Conservation (phyloP, 768 basidiomycete species). For the Phlebiopsis gigantea region DNA sequence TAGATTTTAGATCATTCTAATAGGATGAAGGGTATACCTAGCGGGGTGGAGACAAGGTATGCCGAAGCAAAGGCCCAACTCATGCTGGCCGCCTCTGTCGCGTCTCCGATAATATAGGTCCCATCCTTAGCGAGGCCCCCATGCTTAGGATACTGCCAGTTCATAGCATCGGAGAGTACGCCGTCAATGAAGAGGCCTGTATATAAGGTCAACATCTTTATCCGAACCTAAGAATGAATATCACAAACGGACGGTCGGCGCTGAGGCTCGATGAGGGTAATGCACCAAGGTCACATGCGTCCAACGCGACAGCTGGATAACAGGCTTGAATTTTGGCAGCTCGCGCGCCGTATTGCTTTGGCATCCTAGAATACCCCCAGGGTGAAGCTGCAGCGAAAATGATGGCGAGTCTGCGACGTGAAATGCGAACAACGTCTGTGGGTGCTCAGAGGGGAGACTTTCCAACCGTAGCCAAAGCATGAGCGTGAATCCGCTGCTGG, state of each 20-base stretch:
- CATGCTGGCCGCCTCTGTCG: slow-evolving; percentile 35
- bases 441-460: slow-evolving; percentile 28
- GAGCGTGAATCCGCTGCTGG: slow-evolving; percentile 63
- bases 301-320: slow-evolving; percentile 57
- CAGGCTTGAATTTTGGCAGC: slow-evolving; percentile 38
- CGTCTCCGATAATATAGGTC: slow-evolving; percentile 55
- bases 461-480: slow-evolving; percentile 56
- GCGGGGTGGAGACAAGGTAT: slow-evolving; percentile 51
- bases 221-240: not conserved
- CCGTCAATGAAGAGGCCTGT: slow-evolving; percentile 76
- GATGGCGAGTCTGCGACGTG: slow-evolving; percentile 26
- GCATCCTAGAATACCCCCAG: slow-evolving; percentile 54
- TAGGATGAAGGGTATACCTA: slow-evolving; percentile 37
- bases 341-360: slow-evolving; percentile 34
- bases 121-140: slow-evolving; percentile 33
- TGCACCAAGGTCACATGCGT: slow-evolving; percentile 67
- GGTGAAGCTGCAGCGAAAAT: slow-evolving; percentile 43
- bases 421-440: slow-evolving; percentile 34
- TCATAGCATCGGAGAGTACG: slow-evolving; percentile 53
- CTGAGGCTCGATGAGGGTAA: slow-evolving; percentile 49
- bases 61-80: slow-evolving; percentile 70
- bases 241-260: slow-evolving; percentile 52
- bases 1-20: not conserved
- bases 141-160: slow-evolving; percentile 58
- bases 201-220: not conserved